Base-by-base conservation (phyloP, 2,329 filamentous ascomycete species). In the Xylaria sp. region DNA sequence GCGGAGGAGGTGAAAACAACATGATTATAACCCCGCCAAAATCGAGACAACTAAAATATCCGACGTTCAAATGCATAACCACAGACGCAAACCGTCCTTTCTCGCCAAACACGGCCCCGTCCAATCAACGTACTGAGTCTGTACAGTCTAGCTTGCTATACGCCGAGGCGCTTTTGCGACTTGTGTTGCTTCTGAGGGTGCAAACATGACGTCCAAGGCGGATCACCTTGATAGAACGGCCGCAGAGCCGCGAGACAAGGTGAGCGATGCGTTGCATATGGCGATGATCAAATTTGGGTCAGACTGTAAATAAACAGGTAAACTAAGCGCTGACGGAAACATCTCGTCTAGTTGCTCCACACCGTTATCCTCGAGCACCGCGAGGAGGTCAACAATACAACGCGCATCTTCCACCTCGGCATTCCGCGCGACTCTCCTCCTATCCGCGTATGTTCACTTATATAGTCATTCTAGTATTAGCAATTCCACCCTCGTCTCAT, bases 181-280 rank as follows among this genome's bases (percentile, higher is more conserved):
- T 33, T 13, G n/a, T 25, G 20, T 11, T 25, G 20, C 10, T 5
- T 15, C 15, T 36, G 22, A 50, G 9, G 10, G 9, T 45, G 4
- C 13, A 39, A 61, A 51, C 33, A 76, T 75, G 74, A 66, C 73
- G 17, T 63, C 71, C 17, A 81, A 79, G 70, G 73, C 74, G 27
- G 79, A 78, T 67, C 92, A 96, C 74, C 82, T 91, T 66, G 87
- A 93, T 71, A 86, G 92, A 60, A 96, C 93, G 11, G 90, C 91
- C 2, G 79, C 85, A 44, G 91, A 96, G 75, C 92, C 90, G 47
- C 88, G 93, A 64, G 87, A 91, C 65, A 81, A 86, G 67, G 86
- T 86, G 73, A 60, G 72, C n/a, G 29, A 56, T 44, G 22, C n/a
- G n/a, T 6, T 17, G 17, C 36, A 15, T 15, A 36, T 9, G 2